Evolutionary conservation across 495 filamentous ascomycete genomes (phyloP).

Genomic region (Sordaria brevicollis): DNA sequence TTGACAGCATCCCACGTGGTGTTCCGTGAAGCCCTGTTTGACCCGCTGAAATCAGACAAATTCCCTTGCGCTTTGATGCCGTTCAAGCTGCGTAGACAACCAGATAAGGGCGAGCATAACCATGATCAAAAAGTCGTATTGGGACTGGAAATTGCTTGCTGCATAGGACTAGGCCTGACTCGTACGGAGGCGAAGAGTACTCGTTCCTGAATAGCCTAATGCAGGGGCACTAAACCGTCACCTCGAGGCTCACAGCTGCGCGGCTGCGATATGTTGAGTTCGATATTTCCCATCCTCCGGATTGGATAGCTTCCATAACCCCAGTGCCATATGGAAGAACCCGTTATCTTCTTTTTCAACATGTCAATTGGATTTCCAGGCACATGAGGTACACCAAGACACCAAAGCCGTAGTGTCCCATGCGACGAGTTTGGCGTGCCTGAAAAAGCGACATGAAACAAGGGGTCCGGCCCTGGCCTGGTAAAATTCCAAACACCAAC

Average conservation of each 20-base stretch:
- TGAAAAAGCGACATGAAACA: conserved; percentile 28
- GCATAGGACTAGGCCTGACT: not conserved
- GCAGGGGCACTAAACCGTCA: not conserved
- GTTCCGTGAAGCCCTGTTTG: conserved; percentile 11
- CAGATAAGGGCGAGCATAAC: not conserved
- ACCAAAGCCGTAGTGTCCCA: not conserved
- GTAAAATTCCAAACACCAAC: conserved; percentile 26
- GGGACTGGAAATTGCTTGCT: not conserved
- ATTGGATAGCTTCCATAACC: not conserved
- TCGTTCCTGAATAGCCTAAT: not conserved
- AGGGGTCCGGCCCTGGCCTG: conserved; percentile 18
- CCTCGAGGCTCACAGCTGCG: not conserved
- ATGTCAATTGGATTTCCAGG: conserved; percentile 3
- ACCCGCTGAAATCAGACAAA: conserved; percentile 17
- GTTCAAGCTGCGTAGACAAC: not conserved
- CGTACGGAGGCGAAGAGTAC: not conserved
- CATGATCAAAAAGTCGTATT: not conserved
- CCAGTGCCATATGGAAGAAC: conserved; percentile 5
- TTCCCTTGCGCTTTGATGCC: not conserved
- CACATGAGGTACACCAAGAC: not conserved
- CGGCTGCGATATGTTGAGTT: not conserved
- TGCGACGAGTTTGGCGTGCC: conserved; percentile 14
- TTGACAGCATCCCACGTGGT: not conserved
- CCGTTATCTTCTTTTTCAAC: conserved; percentile 11
- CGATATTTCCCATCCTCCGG: not conserved